Base-by-base conservation (phyloP, 441 rosid species). In the Raphanus hybrid region DNA sequence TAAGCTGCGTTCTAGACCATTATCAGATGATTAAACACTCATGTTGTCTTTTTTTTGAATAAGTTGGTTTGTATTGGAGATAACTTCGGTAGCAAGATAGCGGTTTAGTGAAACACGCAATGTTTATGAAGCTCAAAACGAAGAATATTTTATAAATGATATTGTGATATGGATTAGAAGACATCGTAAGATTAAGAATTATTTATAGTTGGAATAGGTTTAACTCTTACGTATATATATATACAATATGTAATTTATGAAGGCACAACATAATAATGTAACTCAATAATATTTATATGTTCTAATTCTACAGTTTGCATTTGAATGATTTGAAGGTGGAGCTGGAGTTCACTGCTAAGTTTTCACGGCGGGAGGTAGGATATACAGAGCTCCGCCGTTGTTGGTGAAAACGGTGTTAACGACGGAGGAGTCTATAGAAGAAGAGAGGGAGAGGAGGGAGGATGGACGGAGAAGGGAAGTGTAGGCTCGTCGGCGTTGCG, bases 401-500 rank as follows among this genome's bases (percentile, higher is more conserved):
- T 64, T 87, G 67, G 97, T 95, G 80, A 88, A 87, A 80, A 93
- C 97, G 3, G 81, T 85, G 54, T 61, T 95, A 73, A 90, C 95
- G 50, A 86, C 92, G 6, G 99, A 89, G 80, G 90, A 90, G 43
- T 87, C 97, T 0, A 80, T 32, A 3, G 63, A 82, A 74, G 18
- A 90, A 91, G 81, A 82, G 86, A 29, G 92, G 92, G 27, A 79
- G 73, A 75, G 98, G 98, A 64, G 88, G 89, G 82, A 84, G 97
- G 64, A 29, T 91, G 86, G 86, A 89, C 50, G 78, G 27, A 64
- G 84, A 84, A 81, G 97, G 98, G 67, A 87, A 84, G 58, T 93
- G 98, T 81, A 90, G 93, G 55, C 83, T 93, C 82, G 96, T 90
- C 45, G 98, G 98, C 2, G 93, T 93, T 3, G 96, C 98, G 3